These are phyloP conservation scores for Quercus alba DNA, from an alignment of 306 rosid species.

Conservation along the genomic window DNA sequence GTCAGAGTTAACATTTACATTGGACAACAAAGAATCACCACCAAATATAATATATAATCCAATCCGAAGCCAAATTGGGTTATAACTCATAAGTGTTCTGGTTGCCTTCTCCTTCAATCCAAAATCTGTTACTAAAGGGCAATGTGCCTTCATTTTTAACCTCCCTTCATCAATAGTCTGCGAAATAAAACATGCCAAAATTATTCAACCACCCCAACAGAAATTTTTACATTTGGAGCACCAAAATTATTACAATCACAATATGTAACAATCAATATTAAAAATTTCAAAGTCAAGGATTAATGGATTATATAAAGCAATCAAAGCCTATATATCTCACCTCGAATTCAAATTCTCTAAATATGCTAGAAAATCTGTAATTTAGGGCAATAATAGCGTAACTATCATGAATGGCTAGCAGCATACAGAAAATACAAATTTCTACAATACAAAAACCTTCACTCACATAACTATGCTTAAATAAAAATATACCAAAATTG, in stretches of 20 bases:
- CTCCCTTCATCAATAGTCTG: conserved; percentile 86
- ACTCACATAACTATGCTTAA: not conserved
- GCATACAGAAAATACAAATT: not conserved
- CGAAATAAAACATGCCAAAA: not conserved
- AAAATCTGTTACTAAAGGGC: conserved; percentile 79
- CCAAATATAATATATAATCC: conserved; percentile 77
- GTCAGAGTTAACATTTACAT: conserved; percentile 46
- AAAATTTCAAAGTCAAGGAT: not conserved
- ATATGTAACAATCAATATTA: not conserved
- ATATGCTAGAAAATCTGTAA: not conserved
- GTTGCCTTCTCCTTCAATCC: conserved; percentile 70
- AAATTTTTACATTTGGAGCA: not conserved
- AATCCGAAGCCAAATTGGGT: conserved; percentile 76
- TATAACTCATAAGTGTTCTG: conserved; percentile 64
- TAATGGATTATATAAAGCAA: not conserved
- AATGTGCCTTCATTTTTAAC: conserved; percentile 83
- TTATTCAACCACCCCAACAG: not conserved
- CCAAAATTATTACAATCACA: not conserved
- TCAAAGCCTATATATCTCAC: not conserved
- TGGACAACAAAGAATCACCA: conserved; percentile 73
- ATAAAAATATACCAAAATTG: not conserved
- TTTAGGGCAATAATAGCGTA: not conserved
- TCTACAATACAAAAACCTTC: not conserved
- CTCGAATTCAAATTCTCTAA: not conserved
- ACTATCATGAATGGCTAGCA: not conserved